A percentile compares a stretch with the other conserved stretches of the same genome.
phyloP scores from a whole-genome alignment of 2,329 filamentous ascomycete species.

The Fusarium penzigii region DNA sequence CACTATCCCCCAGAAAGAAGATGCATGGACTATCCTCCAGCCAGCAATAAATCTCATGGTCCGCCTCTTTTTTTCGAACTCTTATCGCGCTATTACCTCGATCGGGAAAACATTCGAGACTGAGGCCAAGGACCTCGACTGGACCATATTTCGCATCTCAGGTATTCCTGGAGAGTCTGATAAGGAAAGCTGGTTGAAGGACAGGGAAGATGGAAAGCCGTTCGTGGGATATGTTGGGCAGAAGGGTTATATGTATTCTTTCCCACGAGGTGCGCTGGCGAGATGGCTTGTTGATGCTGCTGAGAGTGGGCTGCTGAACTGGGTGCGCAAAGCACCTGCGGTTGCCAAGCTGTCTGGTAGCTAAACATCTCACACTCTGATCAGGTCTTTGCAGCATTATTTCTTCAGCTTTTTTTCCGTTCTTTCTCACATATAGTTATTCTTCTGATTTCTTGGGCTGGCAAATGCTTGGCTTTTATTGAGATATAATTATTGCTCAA shows the following conservation, averaged over 20 bases:
- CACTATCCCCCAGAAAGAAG: constrained; percentile 28
- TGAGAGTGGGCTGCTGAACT: no score
- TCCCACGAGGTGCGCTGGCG: constrained; percentile 22
- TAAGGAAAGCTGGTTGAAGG: constrained; percentile 28
- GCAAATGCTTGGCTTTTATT: no score
- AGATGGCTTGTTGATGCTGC: constrained; percentile 32
- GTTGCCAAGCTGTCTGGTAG: no score
- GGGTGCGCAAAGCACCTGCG: no score
- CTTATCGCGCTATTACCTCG: constrained; percentile 21
- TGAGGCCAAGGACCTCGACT: constrained; percentile 27
- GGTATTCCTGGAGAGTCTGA: constrained; percentile 29
- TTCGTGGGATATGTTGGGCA: constrained; percentile 23
- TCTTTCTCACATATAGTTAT: no score
- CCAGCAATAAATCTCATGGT: constrained; percentile 12
- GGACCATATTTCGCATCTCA: constrained; percentile 30
- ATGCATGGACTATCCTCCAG: constrained; percentile 20
- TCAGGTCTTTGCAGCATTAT: no score
- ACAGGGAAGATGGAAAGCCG: constrained; percentile 25
- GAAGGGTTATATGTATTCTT: constrained; percentile 17
- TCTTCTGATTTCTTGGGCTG: no score
- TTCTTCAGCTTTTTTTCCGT: no score
- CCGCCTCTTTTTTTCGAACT: constrained; percentile 4
- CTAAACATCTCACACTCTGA: no score
- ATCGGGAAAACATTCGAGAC: constrained; percentile 24
- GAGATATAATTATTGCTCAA: no score